Base-by-base conservation (phyloP, 1,284 basidiomycete genomes). In the Ustilago bromivora region DNA sequence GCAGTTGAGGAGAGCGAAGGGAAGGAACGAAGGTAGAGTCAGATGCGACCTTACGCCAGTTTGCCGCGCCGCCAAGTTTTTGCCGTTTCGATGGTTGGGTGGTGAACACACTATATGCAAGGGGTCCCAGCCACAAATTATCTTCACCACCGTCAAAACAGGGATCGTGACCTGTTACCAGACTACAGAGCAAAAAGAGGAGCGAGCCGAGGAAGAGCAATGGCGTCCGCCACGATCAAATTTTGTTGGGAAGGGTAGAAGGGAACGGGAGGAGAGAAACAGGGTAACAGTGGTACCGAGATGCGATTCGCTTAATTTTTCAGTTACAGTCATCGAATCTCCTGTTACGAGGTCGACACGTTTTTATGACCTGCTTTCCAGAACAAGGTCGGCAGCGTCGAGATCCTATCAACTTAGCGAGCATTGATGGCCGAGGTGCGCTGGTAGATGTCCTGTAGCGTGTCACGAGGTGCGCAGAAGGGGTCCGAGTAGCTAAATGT, bases 121-220 rank as follows among this genome's bases (percentile, higher is more conserved):
- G 49, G 49, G 49, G 49, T 51, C 49, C 11, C 8, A 51, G 49
- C 49, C 49, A 51, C 49, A 51, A 51, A 51, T 28, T 32, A 51
- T 32, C 49, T 51, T 32, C 11, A 8, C 49, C 12, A 31, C 12
- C 49, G 5, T 34, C 49, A 8, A 46, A 51, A 32, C 12, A 32
- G 49, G 28, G 9, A 28, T 51, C 31, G 49, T 7, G 2, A 8
- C 5, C 10, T n/a, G 28, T 51, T 46, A 19, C n/a, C 15, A 46
- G 43, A 15, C 15, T 13, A 12, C 3, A 17, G 10, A 2, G 40
- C 40, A n/a, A 43, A 43, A 12, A 43, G 40, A 8, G 47, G 28
- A 28, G 13, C 12, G 28, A 51, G 49, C 28, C 23, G 49, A 51
- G 49, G 49, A 17, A 32, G 28, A 51, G 49, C 10, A 51, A 28